Base-by-base conservation (phyloP, 2,329 filamentous ascomycete species). In the Parasarocladium wereldwijsianum region DNA sequence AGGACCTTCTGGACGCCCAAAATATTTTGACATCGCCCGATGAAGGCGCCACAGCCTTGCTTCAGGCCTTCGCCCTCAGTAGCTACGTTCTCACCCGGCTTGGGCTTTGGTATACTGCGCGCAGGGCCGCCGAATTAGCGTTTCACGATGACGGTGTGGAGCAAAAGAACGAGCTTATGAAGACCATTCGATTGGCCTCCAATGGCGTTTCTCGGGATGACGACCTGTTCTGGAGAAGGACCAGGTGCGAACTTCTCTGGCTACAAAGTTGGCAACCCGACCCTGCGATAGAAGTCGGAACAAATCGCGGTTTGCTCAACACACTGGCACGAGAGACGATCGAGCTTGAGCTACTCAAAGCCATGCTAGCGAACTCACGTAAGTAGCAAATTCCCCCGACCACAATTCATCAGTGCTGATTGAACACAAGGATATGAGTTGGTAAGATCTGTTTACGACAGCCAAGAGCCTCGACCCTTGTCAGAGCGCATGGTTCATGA, bases 311-410 rank as follows among this genome's bases (percentile, higher is more conserved):
- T 14, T 56, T 78, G 2, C 64, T 76, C 35, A 70, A 76, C 2
- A 65, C 63, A 37, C 55, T 90, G 4, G 53, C 65, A 10, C 61
- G 55, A 32, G 64, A 70, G 5, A 66, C 65, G 8, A 57, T 87
- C 11, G 82, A 90, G 47, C 62, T 63, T 3, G 77, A 85, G 45
- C 64, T 86, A 27, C 53, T 90, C 17, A 82, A 76, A 43, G 62
- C 67, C 0, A 60, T 86, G 15, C 54, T 84, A 3, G 61, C 64
- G 8, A 70, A 68, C 35, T 63, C 60, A 13, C 62, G 76, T 74
- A 59, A 40, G 72, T 54, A 11, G 14, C 8, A n/a, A 11, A 20
- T 29, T 18, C 9, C 14, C 6, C 24, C 17, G 9, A 29, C 21
- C 15, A 5, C 16, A n/a, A 17, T n/a, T 17, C 19, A n/a, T n/a